Base-by-base conservation (phyloP, 2,329 filamentous ascomycete species). In the Penicillium sp. region DNA sequence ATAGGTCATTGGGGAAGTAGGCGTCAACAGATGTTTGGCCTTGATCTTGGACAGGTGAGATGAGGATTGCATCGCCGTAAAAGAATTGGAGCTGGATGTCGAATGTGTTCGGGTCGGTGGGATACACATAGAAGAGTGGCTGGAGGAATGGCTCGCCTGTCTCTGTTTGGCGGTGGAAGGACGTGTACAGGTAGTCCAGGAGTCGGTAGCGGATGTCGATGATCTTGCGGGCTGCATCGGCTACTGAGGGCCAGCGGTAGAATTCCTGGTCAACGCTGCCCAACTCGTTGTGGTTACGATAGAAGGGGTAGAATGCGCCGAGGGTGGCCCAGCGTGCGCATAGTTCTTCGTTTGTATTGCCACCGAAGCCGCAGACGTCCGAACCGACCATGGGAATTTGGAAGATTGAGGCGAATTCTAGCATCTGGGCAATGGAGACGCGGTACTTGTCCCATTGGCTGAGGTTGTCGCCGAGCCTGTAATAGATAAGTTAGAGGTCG, bases 151-250 rank as follows among this genome's bases (percentile, higher is more conserved):
- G 89, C 1, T 81, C 82, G 33, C 90, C 90, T 44, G 83, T 81
- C 19, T 78, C 67, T 29, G 80, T 82, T 70, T 90, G 84, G 55
- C 77, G 75, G 69, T 87, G 79, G 64, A 92, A 79, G 0, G 86
- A 85, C 1, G 90, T 92, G 78, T 93, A 93, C 58, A 91, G 81
- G 75, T 93, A 93, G 67, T 92, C 90, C 13, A 93, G 79, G n/a
- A 93, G 79, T 31, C 84, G 81, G 76, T 93, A 93, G n/a, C 90
- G 83, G 48, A 87, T 86, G 29, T 83, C 82, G 65, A 93, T 91
- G 19, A 86, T 88, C 57, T 85, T 87, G 54, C 82, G 83, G 0
- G 88, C 88, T 0, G 88, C 87, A 9, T 81, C 75, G 0, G 88
- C 79, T 5, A 90, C 88, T 1, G 78, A 74, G 0, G 79, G 75